Percentiles rank a stretch among this genome's conserved stretches.
These are phyloP conservation scores for Aeminium ludgeri DNA, from an alignment of 495 filamentous ascomycete genomes.

Conservation along the genomic window DNA sequence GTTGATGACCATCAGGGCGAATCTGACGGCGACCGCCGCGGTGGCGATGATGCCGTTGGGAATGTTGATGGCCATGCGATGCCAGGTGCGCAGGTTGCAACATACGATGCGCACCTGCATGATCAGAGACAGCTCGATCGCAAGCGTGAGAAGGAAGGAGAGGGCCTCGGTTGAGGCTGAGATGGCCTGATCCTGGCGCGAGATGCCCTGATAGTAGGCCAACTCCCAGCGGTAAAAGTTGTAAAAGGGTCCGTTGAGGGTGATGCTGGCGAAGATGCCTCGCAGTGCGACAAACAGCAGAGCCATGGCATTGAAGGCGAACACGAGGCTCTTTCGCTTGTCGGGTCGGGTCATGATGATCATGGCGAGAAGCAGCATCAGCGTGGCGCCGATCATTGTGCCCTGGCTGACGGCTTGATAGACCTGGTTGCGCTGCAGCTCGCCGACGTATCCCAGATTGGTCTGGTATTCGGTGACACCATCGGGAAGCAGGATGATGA, in stretches of 20 bases:
- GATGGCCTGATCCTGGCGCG: constrained; percentile 29
- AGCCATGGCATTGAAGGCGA: constrained; percentile 45
- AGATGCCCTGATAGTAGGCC: constrained; percentile 38
- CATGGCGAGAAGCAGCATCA: constrained; percentile 49
- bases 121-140: constrained; percentile 48
- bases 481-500: constrained; percentile 36
- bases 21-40: constrained; percentile 40
- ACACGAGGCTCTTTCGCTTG: constrained; percentile 44
- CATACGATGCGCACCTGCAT: constrained; percentile 56
- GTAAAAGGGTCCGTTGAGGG: constrained; percentile 33
- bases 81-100: constrained; percentile 27
- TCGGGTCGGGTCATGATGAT: constrained; percentile 43
- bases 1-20: constrained; percentile 42
- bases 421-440: constrained; percentile 33
- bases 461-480: constrained; percentile 35
- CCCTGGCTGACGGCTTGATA: constrained; percentile 51
- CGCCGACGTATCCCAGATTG: constrained; percentile 32
- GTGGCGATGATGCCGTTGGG: constrained; percentile 38
- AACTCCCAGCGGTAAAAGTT: constrained; percentile 42
- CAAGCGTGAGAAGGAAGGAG: constrained; percentile 39
- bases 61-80: constrained; percentile 29
- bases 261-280: constrained; percentile 33
- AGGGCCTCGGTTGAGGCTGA: constrained; percentile 38
- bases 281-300: constrained; percentile 45
- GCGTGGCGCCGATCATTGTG: constrained; percentile 54